A percentile compares a stretch with the other conserved stretches of the same genome.
Evolutionary conservation across 176 grass and related monocot genomes (phyloP).

Genomic region (Aegilops bicornis): DNA sequence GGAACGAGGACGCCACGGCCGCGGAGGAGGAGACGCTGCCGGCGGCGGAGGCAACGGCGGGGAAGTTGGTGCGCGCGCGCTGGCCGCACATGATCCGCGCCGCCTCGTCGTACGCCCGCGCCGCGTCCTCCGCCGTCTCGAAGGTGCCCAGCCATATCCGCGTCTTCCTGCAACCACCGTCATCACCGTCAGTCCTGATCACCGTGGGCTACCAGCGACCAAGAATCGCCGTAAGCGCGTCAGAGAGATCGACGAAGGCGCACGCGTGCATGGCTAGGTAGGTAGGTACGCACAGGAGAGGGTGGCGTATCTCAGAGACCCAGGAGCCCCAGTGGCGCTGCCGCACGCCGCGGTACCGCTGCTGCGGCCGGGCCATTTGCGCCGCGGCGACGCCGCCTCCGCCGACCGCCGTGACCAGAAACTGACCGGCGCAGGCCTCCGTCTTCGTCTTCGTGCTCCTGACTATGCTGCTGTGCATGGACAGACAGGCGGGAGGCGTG

Average conservation of each 20-base stretch:
- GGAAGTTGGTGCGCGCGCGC: conserved; percentile 80
- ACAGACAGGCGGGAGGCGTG: not conserved
- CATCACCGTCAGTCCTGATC: not conserved
- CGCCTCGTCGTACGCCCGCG: conserved; percentile 93
- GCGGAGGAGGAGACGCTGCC: too few relatives aligned
- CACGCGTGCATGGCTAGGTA: not conserved
- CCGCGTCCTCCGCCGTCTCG: conserved; percentile 95
- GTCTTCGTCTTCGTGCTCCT: not conserved
- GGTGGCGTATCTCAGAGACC: conserved; percentile 95
- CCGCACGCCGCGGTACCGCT: conserved; percentile 76
- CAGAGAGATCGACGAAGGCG: not conserved
- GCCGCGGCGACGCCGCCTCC: not conserved
- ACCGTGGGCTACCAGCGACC: not conserved
- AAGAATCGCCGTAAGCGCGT: not conserved
- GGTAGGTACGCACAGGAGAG: conserved; percentile 59
- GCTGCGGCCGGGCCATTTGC: conserved; percentile 66
- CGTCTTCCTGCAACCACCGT: conserved; percentile 64
- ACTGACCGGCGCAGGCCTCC: not conserved
- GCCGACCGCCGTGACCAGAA: not conserved
- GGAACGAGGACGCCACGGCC: conserved; percentile 31
- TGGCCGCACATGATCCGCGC: conserved; percentile 89
- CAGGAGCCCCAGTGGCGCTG: conserved; percentile 98
- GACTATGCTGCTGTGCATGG: too few relatives aligned
- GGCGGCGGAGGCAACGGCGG: not conserved
- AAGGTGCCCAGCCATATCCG: conserved; percentile 98